These are phyloP conservation scores for Aspergillus intermedius DNA, from an alignment of 2,329 filamentous ascomycete genomes.

Conservation along the genomic window DNA sequence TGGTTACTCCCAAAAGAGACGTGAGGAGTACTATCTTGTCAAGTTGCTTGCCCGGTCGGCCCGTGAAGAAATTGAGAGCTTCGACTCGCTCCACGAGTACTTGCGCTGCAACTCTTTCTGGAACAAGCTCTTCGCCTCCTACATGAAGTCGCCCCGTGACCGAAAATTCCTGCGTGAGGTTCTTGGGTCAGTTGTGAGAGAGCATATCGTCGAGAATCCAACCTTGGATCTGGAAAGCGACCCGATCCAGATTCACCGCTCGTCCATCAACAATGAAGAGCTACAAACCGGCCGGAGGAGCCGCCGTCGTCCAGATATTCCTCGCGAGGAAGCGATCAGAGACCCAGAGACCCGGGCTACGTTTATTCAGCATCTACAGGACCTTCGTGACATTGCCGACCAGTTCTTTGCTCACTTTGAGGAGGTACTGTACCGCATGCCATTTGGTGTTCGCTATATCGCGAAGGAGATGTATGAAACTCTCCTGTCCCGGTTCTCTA, in stretches of 20 bases:
- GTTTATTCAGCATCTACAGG: slow-evolving; percentile 90
- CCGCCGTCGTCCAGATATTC: slow-evolving; percentile 72
- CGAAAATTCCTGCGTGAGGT: slow-evolving; percentile 87
- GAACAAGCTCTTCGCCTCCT: slow-evolving; percentile 77
- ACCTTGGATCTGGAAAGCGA: slow-evolving; percentile 91
- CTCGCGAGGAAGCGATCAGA: slow-evolving; percentile 88
- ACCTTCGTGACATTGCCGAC: slow-evolving; percentile 88
- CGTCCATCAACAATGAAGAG: slow-evolving; percentile 95
- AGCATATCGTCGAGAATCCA: slow-evolving; percentile 89
- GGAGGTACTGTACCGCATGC: slow-evolving; percentile 78
- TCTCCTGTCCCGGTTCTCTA: slow-evolving; percentile 68
- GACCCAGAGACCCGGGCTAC: slow-evolving; percentile 86
- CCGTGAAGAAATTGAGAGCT: slow-evolving; percentile 75
- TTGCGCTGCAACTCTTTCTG: slow-evolving; percentile 88
- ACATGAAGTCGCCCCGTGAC: slow-evolving; percentile 84
- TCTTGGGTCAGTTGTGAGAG: slow-evolving; percentile 74
- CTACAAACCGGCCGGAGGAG: slow-evolving; percentile 82
- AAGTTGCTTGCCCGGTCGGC: slow-evolving; percentile 79
- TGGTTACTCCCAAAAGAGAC: slow-evolving; percentile 90
- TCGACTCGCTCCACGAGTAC: slow-evolving; percentile 71
- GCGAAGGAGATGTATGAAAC: slow-evolving; percentile 78
- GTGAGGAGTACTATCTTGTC: slow-evolving; percentile 93
- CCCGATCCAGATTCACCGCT: slow-evolving; percentile 93
- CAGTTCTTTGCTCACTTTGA: slow-evolving; percentile 79
- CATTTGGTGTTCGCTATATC: slow-evolving; percentile 84